phyloP scores from a whole-genome alignment of 2,329 filamentous ascomycete species.

The Penicillium sp. region DNA sequence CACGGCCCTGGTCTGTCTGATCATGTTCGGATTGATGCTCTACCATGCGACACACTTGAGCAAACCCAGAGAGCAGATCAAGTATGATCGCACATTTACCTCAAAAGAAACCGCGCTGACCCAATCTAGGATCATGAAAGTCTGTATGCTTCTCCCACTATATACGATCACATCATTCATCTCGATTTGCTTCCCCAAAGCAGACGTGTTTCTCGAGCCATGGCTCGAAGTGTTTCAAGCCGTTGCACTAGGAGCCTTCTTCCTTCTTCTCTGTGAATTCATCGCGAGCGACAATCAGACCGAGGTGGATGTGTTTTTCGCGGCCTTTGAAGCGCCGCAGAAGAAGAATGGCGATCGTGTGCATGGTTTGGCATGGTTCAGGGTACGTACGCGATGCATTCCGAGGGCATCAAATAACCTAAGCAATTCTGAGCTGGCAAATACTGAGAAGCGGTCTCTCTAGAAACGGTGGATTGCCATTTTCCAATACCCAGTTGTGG shows the following conservation, averaged over 20 bases:
- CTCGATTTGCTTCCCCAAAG: slow-evolving; percentile 37
- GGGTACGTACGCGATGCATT: slow-evolving; percentile 19
- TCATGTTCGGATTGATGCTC: slow-evolving; percentile 32
- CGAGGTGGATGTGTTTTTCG: slow-evolving; percentile 37
- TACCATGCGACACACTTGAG: slow-evolving; percentile 42
- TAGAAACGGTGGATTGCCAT: slow-evolving; percentile 36
- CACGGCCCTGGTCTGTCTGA: slow-evolving; percentile 31
- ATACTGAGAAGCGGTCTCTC: neutral
- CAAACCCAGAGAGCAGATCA: slow-evolving; percentile 43
- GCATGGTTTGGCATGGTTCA: slow-evolving; percentile 29
- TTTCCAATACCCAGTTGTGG: slow-evolving; percentile 43
- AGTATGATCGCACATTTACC: slow-evolving; percentile 25
- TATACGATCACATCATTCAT: slow-evolving; percentile 44
- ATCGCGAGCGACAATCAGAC: slow-evolving; percentile 36
- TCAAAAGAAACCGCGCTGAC: neutral
- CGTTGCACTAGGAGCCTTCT: slow-evolving; percentile 45
- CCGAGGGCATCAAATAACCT: neutral
- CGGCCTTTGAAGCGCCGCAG: slow-evolving; percentile 30
- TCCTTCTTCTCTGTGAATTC: slow-evolving; percentile 42
- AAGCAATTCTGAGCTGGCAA: neutral
- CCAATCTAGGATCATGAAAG: slow-evolving; percentile 40
- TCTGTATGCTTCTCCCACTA: slow-evolving; percentile 43
- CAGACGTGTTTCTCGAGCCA: slow-evolving; percentile 42
- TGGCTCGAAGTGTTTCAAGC: slow-evolving; percentile 43
- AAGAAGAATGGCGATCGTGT: slow-evolving; percentile 23